Base-by-base conservation (phyloP, 2,329 filamentous ascomycete species). In the Calonectria leucothoes region DNA sequence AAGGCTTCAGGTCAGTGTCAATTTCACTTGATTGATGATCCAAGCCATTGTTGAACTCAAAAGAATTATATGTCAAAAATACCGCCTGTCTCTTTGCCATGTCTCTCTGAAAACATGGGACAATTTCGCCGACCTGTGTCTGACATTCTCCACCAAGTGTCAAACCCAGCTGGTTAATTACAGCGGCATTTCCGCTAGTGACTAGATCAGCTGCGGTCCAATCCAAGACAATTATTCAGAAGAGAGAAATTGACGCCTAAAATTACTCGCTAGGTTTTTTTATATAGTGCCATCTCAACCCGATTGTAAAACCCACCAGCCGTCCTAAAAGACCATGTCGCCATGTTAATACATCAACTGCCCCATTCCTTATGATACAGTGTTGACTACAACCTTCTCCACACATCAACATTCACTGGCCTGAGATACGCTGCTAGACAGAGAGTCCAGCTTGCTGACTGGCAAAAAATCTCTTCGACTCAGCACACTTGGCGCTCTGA, bases 401-500 rank as follows among this genome's bases (percentile, higher is more conserved):
- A 5, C 20, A 29, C 29, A 29, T 11, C 33, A 31, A 39, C 61
- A 31, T 51, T 27, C 64, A 69, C 72, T 66, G 35, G 39, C 27
- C 33, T 23, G 31, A 27, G 11, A 6, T 37, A 25, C 35, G 5
- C 23, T 35, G 20, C 31, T 72, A 77, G 29, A 70, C 66, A 35
- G 59, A 75, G 39, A 83, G 72, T 35, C 76, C 77, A 71, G 76
- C 78, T 72, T 85, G 82, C 75, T 86, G 84, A 63, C 82, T 81
- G 8, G 89, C 88, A 81, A 93, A 93, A 83, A 93, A 93, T 79
- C 89, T 91, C 84, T 94, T 94, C 66, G 92, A 93, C 85, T 96
- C 95, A 69, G 93, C 85, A 85, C 97, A 99, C 79, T 93, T 91
- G 81, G 97, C 95, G 82, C 94, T 98, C 85, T 92, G 96, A 86